Percentiles rank a stretch among this genome's conserved stretches.
These are phyloP conservation scores for Kitagawia praeruptora DNA, from an alignment of 129 eudicot genomes.

Conservation along the genomic window DNA sequence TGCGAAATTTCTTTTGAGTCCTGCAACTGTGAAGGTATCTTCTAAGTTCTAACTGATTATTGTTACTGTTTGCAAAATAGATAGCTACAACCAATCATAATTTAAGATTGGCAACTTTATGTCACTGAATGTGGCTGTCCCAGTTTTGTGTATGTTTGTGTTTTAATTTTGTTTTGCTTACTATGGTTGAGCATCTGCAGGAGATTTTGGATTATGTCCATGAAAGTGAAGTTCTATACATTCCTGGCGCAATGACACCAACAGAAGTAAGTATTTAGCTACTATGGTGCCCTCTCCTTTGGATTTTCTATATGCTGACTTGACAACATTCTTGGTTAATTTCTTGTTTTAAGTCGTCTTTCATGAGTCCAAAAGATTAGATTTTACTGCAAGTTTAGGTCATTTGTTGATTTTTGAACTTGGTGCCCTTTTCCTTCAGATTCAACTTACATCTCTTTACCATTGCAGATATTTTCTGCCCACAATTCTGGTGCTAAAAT, in stretches of 20 bases:
- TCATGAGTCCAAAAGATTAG: neutral
- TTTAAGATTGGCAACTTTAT: neutral
- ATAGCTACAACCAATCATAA: neutral
- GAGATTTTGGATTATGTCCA: constrained; percentile 45
- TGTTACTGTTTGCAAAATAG: neutral
- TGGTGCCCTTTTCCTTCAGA: neutral
- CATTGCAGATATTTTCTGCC: constrained; percentile 59
- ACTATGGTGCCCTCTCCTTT: neutral
- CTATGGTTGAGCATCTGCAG: constrained; percentile 28
- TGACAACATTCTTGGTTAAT: neutral
- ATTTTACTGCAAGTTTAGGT: neutral
- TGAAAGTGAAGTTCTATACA: constrained; percentile 45
- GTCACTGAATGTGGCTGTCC: neutral
- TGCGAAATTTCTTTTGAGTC: constrained; percentile 91
- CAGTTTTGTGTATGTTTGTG: neutral
- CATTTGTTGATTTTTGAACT: constrained; percentile 10
- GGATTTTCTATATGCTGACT: neutral
- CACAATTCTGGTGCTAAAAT: constrained; percentile 71
- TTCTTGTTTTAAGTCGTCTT: neutral
- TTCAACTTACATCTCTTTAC: constrained; percentile 11
- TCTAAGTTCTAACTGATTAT: constrained; percentile 3
- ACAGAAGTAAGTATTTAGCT: constrained; percentile 47
- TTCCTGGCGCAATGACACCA: constrained; percentile 95
- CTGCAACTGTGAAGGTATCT: constrained; percentile 69
- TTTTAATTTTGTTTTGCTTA: neutral